Conservation (phyloP, 495 filamentous ascomycete species). For the Trichoderma orchidacearum region DNA sequence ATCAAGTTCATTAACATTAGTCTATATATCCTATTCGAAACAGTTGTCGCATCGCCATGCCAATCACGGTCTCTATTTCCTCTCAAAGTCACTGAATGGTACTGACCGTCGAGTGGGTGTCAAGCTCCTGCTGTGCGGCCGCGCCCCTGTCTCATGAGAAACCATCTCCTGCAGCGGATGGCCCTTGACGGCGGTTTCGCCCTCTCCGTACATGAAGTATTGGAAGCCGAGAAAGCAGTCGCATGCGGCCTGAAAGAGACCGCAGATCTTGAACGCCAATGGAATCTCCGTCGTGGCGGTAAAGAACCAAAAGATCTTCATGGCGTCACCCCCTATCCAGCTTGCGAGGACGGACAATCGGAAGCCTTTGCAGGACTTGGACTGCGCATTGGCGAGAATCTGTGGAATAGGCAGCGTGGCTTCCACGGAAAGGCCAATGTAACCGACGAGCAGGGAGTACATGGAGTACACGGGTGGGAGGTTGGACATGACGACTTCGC, state of each 20-base stretch:
- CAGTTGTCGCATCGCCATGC: not conserved
- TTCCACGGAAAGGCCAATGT: constrained; percentile 76
- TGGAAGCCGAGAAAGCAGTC: constrained; percentile 76
- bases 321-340: constrained; percentile 82
- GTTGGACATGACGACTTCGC: constrained; percentile 61
- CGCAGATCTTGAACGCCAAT: constrained; percentile 81
- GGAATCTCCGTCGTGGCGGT: constrained; percentile 59
- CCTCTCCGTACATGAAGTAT: constrained; percentile 68
- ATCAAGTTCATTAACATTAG: not conserved
- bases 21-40: not conserved
- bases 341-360: constrained; percentile 70
- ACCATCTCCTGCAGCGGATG: not conserved
- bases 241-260: constrained; percentile 79
- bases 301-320: constrained; percentile 96
- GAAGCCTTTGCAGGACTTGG: constrained; percentile 79
- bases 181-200: constrained; percentile 7
- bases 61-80: not conserved
- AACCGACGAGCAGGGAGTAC: constrained; percentile 65
- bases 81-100: constrained; percentile 13
- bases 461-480: constrained; percentile 35
- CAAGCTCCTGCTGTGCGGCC: constrained; percentile 11
- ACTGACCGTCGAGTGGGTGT: constrained; percentile 23
- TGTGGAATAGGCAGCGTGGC: constrained; percentile 85
- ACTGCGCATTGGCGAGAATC: constrained; percentile 64
- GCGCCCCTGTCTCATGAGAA: not conserved